Percentiles rank a stretch among this genome's conserved stretches.
phyloP scores from a whole-genome alignment of 78 protist species.

The Neovahlkampfia damariscottae region DNA sequence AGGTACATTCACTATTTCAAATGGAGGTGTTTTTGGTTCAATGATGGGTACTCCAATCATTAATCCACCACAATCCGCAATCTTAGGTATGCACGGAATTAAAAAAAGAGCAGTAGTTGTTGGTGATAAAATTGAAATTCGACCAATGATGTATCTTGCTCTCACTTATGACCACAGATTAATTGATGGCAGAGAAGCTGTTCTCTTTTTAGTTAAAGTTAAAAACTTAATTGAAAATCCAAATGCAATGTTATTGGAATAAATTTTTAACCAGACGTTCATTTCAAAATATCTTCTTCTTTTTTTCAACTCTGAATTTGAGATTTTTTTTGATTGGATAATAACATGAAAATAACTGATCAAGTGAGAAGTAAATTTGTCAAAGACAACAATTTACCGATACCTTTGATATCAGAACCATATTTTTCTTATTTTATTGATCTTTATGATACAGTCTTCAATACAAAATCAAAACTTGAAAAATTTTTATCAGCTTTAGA shows the following conservation, averaged over 20 bases:
- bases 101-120: slow-evolving; percentile 65
- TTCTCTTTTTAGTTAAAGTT: slow-evolving; percentile 64
- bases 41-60: slow-evolving; percentile 93
- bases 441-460: too few relatives aligned
- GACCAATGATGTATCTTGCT: slow-evolving; percentile 91
- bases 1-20: slow-evolving; percentile 95
- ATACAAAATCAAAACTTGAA: too few relatives aligned
- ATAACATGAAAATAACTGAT: too few relatives aligned
- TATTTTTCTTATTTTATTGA: too few relatives aligned
- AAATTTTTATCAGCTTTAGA: too few relatives aligned
- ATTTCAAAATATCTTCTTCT: too few relatives aligned
- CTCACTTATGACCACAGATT: slow-evolving; percentile 96
- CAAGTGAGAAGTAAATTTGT: too few relatives aligned
- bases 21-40: slow-evolving; percentile 94
- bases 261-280: too few relatives aligned
- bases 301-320: too few relatives aligned
- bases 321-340: too few relatives aligned
- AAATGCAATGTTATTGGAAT: slow-evolving; percentile 42
- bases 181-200: slow-evolving; percentile 92
- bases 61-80: slow-evolving; percentile 89
- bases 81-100: slow-evolving; percentile 87
- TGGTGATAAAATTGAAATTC: slow-evolving; percentile 35
- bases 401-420: too few relatives aligned
- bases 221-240: slow-evolving; percentile 71
- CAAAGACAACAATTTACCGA: too few relatives aligned